Conservation (phyloP, 139 green algal genomes). For the Micractinium conductrix region DNA sequence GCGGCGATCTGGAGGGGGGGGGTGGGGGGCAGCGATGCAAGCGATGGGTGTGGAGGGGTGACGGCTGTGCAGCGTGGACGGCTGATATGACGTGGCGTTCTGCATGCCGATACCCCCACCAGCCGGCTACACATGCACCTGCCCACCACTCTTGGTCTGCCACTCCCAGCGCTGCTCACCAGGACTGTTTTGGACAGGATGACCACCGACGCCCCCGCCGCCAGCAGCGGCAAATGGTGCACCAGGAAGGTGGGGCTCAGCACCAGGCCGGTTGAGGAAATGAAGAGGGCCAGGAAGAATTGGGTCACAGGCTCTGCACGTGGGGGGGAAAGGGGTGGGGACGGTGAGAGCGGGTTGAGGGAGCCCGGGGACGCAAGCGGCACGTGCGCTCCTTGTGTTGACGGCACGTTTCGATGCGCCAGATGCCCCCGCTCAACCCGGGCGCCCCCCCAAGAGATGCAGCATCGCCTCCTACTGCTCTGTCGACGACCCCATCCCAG, state of each 20-base stretch:
- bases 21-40: neutral
- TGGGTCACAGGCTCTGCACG: slow-evolving; percentile 58
- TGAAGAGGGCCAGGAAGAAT: slow-evolving; percentile 93
- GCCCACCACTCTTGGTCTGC: neutral
- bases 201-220: slow-evolving; percentile 67
- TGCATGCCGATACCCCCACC: no score
- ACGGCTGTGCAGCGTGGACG: neutral
- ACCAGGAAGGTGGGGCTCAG: slow-evolving; percentile 83
- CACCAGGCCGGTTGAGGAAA: slow-evolving; percentile 93
- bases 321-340: neutral
- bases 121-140: no score
- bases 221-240: slow-evolving; percentile 84
- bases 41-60: neutral
- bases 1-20: slow-evolving; percentile 52
- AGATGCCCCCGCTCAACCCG: no score
- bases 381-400: no score
- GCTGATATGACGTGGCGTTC: neutral
- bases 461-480: neutral
- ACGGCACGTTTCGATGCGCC: no score
- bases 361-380: no score
- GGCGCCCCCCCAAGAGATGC: neutral
- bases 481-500: neutral
- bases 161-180: slow-evolving; percentile 37
- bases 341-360: neutral
- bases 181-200: slow-evolving; percentile 84